Evolutionary conservation across 2,329 filamentous ascomycete species (phyloP).

Genomic region (Cladosporium sp.): DNA sequence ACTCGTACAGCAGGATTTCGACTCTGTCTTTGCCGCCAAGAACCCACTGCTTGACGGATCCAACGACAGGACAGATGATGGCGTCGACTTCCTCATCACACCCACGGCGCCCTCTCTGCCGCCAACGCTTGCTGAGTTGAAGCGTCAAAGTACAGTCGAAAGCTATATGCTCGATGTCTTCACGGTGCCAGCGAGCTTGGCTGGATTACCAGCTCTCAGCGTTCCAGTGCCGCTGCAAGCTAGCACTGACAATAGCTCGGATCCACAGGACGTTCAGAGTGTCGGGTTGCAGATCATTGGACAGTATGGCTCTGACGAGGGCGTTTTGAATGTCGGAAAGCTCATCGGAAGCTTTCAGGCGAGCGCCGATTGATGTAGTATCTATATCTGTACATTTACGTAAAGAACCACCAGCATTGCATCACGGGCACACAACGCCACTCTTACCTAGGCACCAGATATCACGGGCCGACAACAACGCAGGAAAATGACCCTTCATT

Average conservation of each 20-base stretch:
- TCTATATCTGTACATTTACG: neutral
- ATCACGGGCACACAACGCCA: no score
- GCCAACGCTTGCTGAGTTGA: constrained; percentile 59
- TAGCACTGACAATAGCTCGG: constrained; percentile 12
- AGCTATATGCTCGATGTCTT: constrained; percentile 92
- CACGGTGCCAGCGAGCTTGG: constrained; percentile 89
- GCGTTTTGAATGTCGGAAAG: constrained; percentile 57
- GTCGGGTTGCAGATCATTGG: constrained; percentile 72
- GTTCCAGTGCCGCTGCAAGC: constrained; percentile 57
- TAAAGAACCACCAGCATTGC: neutral
- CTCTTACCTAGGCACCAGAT: no score
- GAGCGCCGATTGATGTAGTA: neutral
- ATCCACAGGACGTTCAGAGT: constrained; percentile 34
- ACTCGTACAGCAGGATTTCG: constrained; percentile 81
- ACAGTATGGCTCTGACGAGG: constrained; percentile 73
- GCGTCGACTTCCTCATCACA: constrained; percentile 81
- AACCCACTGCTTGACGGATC: constrained; percentile 60
- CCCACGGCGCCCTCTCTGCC: constrained; percentile 79
- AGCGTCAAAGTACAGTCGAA: constrained; percentile 57
- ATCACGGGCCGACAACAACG: no score
- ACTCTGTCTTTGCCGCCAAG: constrained; percentile 64
- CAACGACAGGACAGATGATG: constrained; percentile 47
- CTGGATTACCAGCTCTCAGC: constrained; percentile 83
- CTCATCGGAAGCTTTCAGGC: constrained; percentile 17
- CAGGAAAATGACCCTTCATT: no score